Evolutionary conservation across 2,329 filamentous ascomycete genomes (phyloP), one percentile per base, ranked within the genome.

Genomic region (Aspergillus novofumigatus): DNA sequence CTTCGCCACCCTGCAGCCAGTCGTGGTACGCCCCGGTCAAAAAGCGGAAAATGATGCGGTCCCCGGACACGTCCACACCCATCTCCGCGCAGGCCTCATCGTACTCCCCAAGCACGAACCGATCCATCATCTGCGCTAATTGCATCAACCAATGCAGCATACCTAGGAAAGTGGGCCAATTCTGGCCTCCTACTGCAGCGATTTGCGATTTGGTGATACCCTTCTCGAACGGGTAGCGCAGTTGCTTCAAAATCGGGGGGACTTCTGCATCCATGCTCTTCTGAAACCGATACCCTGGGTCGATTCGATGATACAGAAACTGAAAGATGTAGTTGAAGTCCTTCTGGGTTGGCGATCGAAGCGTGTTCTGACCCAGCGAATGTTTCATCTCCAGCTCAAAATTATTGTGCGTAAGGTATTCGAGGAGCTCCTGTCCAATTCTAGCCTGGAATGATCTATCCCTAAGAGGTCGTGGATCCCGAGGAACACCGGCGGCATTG

Each of bases 71-170:
- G 72, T 99, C 94, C 49, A 94, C 85, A 1, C 93, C 94, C 29
- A 86, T 88, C 66, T 97, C 93, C 45, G 89, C 82, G 71, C 92
- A 97, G 1, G 92, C 92, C 53, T 96, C 89, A 64, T 97, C 92
- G 72, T 96, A 99, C 49, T 86, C 86, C 57, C 92, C 88, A 54
- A 79, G 75, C 1, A 85, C 80, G 69, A 92, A 97, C 23, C 89
- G 84, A 60, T 97, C 92, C 69, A 97, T 85, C 88, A 97, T 96
- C 65, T 93, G 88, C 4, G 91, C 91, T 52, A 99, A 80, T 74
- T 97, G 92, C 93, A 99, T 96, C 86, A 99, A 93, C 94, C 94
- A 99, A 77, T 99, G 92, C 52, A 99, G 81, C 72, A 99, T 80
- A 0, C 92, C 94, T 11, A 99, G 80, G 68, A 99, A 97, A 0